These are phyloP conservation scores for Linum lewisii DNA, from an alignment of 345 rosid genomes.

Conservation along the genomic window DNA sequence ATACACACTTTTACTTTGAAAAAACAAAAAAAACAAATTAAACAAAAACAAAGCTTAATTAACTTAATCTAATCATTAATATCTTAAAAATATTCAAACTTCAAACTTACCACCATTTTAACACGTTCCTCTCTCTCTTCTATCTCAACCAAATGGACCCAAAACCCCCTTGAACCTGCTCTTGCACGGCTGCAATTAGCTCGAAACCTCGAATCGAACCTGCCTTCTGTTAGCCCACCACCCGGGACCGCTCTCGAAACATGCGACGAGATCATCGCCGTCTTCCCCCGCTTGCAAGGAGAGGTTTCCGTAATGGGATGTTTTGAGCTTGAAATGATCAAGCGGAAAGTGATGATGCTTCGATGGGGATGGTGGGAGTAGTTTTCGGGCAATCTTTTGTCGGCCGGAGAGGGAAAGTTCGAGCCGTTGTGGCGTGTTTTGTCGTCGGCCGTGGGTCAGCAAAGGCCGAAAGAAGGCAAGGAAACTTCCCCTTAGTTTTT, in stretches of 20 bases:
- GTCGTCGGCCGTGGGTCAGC: background rate
- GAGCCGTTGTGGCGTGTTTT: background rate
- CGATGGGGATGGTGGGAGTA: background rate
- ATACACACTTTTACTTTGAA: background rate
- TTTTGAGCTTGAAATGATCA: background rate
- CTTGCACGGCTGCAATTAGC: constrained; percentile 40
- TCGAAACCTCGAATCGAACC: constrained; percentile 37
- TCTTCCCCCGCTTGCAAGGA: constrained; percentile 26
- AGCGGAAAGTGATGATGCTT: background rate
- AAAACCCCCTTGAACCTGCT: constrained; percentile 32
- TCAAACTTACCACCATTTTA: background rate
- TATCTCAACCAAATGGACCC: constrained; percentile 22
- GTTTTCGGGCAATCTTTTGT: background rate
- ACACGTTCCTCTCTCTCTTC: too few species aligned
- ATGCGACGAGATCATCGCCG: constrained; percentile 36
- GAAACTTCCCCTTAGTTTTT: too few species aligned
- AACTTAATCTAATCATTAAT: too few species aligned
- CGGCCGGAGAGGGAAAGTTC: background rate
- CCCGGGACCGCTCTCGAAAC: constrained; percentile 22
- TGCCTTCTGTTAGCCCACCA: constrained; percentile 19
- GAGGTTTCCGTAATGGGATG: constrained; percentile 17
- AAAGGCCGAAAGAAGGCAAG: background rate
- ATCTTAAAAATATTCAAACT: background rate
- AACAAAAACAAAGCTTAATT: too few species aligned
- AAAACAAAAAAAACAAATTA: too few species aligned